Percentiles rank a stretch among this genome's conserved stretches.
phyloP scores from a whole-genome alignment of 345 rosid genomes.

The Brassica incana region DNA sequence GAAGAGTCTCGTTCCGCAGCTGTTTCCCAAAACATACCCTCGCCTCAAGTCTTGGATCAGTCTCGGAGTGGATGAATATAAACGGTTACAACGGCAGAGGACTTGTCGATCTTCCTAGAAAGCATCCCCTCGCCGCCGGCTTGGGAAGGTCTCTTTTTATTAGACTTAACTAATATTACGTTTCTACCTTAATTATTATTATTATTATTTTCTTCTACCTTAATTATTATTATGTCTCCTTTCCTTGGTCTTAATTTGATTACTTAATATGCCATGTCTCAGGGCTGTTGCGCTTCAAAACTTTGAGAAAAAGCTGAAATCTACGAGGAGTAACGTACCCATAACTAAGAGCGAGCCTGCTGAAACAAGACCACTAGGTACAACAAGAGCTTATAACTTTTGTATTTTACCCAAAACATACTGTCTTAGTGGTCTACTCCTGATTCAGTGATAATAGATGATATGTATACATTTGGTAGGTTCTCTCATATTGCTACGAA shows the following conservation, averaged over 20 bases:
- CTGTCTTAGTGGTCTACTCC: constrained; percentile 3
- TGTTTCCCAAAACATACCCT: too few species aligned
- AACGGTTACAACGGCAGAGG: too few species aligned
- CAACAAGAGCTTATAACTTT: neutral
- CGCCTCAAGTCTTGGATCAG: too few species aligned
- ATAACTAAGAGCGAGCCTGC: constrained; percentile 71
- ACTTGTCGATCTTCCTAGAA: too few species aligned
- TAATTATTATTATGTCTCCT: too few species aligned
- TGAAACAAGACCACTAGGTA: constrained; percentile 72
- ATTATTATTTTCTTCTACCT: too few species aligned
- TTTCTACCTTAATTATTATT: neutral
- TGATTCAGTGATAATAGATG: neutral
- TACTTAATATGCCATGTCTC: too few species aligned
- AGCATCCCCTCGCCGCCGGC: constrained; percentile 29
- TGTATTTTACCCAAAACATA: neutral
- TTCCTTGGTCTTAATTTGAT: too few species aligned
- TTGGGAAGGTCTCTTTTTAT: constrained; percentile 60
- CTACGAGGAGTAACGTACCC: constrained; percentile 43
- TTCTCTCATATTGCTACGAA: neutral
- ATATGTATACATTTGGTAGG: neutral
- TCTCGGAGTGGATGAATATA: too few species aligned
- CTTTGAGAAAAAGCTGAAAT: too few species aligned
- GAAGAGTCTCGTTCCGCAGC: too few species aligned
- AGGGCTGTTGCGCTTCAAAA: too few species aligned
- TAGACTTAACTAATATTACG: neutral